Percentiles rank a stretch among this genome's conserved stretches.
These are phyloP conservation scores for Madurella fahalii DNA, from an alignment of 2,329 filamentous ascomycete genomes.

Conservation along the genomic window DNA sequence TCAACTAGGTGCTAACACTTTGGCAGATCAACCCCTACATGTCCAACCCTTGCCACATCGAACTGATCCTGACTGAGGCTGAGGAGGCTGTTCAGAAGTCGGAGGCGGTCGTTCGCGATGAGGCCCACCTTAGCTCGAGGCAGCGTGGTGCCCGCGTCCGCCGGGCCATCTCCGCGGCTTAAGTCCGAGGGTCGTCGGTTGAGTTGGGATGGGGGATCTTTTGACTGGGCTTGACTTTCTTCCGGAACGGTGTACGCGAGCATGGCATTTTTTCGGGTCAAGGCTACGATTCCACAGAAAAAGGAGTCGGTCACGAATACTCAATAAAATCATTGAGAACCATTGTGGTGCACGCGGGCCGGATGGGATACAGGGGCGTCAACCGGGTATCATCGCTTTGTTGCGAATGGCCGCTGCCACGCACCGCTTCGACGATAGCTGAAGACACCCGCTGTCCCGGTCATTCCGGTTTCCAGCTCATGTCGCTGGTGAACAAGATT, in stretches of 20 bases:
- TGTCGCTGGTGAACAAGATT: constrained; percentile 3
- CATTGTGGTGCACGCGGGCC: constrained; percentile 18
- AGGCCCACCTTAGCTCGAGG: constrained; percentile 74
- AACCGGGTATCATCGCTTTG: constrained; percentile 22
- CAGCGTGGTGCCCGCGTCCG: constrained; percentile 74
- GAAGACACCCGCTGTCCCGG: constrained; percentile 18
- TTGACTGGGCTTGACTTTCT: constrained; percentile 35
- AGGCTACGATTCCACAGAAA: constrained; percentile 33
- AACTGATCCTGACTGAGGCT: constrained; percentile 97
- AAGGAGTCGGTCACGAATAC: constrained; percentile 29
- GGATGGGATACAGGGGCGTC: constrained; percentile 20
- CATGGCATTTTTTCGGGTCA: constrained; percentile 37
- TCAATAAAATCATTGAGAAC: constrained; percentile 31
- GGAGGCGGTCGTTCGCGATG: constrained; percentile 61
- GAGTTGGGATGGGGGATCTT: constrained; percentile 35
- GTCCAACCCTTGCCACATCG: constrained; percentile 99
- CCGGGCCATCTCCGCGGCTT: constrained; percentile 63
- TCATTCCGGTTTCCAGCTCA: constrained; percentile 1
- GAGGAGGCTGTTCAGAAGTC: constrained; percentile 95
- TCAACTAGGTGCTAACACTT: constrained; percentile 27
- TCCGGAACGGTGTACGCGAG: constrained; percentile 36
- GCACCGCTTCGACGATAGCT: constrained; percentile 15
- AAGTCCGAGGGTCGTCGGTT: constrained; percentile 33
- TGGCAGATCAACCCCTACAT: constrained; percentile 98
- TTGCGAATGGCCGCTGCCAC: constrained; percentile 16